Base-by-base conservation (phyloP, 2,329 filamentous ascomycete species). In the Coniochaeta sp. region DNA sequence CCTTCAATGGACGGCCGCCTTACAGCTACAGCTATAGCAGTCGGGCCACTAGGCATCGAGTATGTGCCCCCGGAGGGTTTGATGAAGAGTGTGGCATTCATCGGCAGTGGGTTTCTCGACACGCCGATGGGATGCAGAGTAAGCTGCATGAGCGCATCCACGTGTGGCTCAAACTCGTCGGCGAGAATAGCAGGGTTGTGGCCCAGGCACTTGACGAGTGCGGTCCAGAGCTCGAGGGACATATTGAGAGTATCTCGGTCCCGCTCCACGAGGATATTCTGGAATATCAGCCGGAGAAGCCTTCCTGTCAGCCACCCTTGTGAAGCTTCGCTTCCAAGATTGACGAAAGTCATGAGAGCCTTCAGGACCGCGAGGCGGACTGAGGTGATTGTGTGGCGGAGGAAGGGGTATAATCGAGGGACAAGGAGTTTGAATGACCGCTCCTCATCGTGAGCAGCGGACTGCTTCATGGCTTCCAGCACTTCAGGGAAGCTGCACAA, bases 371-470 rank as follows among this genome's bases (percentile, higher is more conserved):
- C 93, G 44, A 93, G 88, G 58, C 95, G 90, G 56, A 99, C 95
- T 60, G 90, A 96, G 1, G 92, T 96, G 67, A 99, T 98, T 7
- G 96, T 99, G 73, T 99, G 95, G 61, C 95, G 89, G 52, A 99
- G 78, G 80, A 99, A 99, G 3, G 93, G 93, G 69, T 97, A 99
- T 3, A 99, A 85, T 54, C 95, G 87, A 26, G 96, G 95, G 5
- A 99, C 93, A 34, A 99, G 81, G 63, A 95, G 86, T 4, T 91
- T 91, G 72, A 99, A 99, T 1, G 93, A 96, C 59, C 93, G 89
- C 66, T 93, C 89, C 14, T 91, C 84, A 68, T 97, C 90, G 67
- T 89, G 82, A 8, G 86, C 85, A 8, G 93, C 93, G 60, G 96
- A 96, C 32, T 80, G 78, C 75, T 96, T 96, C 95, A 99, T 99